These are phyloP conservation scores for Didymella pinodella DNA, from an alignment of 2,329 filamentous ascomycete species.

Conservation along the genomic window DNA sequence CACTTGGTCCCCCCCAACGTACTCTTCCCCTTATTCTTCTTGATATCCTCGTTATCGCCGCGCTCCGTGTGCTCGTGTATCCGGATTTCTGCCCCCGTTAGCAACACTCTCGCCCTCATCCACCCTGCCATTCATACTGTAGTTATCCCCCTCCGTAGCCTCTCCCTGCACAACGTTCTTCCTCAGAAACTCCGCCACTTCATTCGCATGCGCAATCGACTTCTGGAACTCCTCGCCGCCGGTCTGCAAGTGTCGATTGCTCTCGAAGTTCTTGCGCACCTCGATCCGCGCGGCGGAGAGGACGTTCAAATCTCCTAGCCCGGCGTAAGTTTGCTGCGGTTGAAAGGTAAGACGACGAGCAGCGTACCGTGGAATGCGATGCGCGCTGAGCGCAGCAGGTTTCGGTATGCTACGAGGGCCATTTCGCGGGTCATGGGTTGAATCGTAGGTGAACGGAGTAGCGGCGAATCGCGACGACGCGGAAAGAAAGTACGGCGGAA, in stretches of 20 bases:
- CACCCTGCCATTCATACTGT: slow-evolving; percentile 60
- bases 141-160: slow-evolving; percentile 60
- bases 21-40: slow-evolving; percentile 62
- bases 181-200: slow-evolving; percentile 79
- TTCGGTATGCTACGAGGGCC: slow-evolving; percentile 79
- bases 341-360: too few relatives aligned
- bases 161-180: slow-evolving; percentile 90
- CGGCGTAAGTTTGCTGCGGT: slow-evolving; percentile 2
- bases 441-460: slow-evolving; percentile 14
- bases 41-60: slow-evolving; percentile 92
- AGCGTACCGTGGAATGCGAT: slow-evolving; percentile 81
- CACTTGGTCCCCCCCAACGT: slow-evolving; percentile 50
- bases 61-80: slow-evolving; percentile 93
- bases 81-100: slow-evolving; percentile 68
- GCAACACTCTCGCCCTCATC: too few relatives aligned
- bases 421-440: slow-evolving; percentile 51
- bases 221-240: slow-evolving; percentile 66
- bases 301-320: slow-evolving; percentile 72
- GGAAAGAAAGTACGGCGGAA: slow-evolving; percentile 19
- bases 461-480: slow-evolving; percentile 10
- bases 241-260: slow-evolving; percentile 67
- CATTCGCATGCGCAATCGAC: slow-evolving; percentile 79
- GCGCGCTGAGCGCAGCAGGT: slow-evolving; percentile 79
- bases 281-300: slow-evolving; percentile 74
- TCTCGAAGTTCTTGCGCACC: slow-evolving; percentile 77